Percentiles rank a stretch among this genome's conserved stretches.
These are phyloP conservation scores for Aspergillus pseudoterreus DNA, from an alignment of 2,329 filamentous ascomycete genomes.

Conservation along the genomic window DNA sequence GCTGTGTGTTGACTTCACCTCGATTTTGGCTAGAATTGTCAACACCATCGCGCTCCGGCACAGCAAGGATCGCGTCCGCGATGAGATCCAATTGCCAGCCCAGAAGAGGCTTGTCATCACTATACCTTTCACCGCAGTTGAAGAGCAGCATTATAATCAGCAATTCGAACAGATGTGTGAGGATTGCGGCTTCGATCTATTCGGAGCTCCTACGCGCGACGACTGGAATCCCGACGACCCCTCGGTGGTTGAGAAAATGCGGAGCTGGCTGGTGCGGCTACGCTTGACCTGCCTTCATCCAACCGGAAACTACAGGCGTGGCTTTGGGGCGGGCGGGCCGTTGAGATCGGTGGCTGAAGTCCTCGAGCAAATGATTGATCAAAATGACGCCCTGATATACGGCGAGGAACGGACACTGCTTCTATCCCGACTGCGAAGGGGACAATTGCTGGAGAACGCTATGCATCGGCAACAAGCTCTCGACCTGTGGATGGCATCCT, in stretches of 20 bases:
- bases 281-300: constrained; percentile 84
- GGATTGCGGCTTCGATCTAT: constrained; percentile 60
- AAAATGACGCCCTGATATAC: constrained; percentile 66
- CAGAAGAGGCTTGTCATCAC: constrained; percentile 86
- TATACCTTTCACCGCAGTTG: constrained; percentile 83
- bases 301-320: constrained; percentile 61
- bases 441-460: constrained; percentile 76
- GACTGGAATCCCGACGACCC: constrained; percentile 64
- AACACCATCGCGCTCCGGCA: constrained; percentile 72
- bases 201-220: constrained; percentile 59
- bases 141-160: constrained; percentile 81
- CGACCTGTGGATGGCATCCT: constrained; percentile 62
- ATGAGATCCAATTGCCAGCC: constrained; percentile 73
- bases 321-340: constrained; percentile 62
- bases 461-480: constrained; percentile 65
- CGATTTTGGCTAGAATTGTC: constrained; percentile 67
- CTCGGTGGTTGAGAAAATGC: constrained; percentile 65
- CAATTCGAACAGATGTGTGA: constrained; percentile 73
- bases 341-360: constrained; percentile 83
- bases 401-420: constrained; percentile 67
- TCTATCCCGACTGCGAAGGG: constrained; percentile 61
- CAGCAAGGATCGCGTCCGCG: constrained; percentile 74
- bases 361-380: constrained; percentile 84
- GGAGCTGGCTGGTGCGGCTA: constrained; percentile 70
- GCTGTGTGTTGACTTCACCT: constrained; percentile 59